A percentile compares a stretch with the other conserved stretches of the same genome.
Evolutionary conservation across 179 eudicot genomes (phyloP).

Genomic region (Drosera spatulata): DNA sequence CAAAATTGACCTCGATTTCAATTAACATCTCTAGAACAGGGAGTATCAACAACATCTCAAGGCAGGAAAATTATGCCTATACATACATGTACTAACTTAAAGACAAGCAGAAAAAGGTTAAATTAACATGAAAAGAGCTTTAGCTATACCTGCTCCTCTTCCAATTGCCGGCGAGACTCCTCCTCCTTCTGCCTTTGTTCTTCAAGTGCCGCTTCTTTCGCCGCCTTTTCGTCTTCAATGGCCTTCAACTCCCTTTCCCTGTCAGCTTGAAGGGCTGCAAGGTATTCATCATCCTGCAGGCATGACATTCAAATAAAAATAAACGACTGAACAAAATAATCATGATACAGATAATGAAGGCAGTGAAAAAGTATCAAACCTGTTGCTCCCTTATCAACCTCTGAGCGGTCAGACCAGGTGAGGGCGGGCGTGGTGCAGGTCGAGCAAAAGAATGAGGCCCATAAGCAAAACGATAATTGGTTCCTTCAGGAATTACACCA

Average conservation of each 20-base stretch:
- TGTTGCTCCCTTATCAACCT: conserved; percentile 79
- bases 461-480: conserved; percentile 39
- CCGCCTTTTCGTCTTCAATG: conserved; percentile 56
- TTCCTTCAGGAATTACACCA: conserved; percentile 75
- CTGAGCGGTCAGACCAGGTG: conserved; percentile 81
- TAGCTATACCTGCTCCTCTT: conserved; percentile 63
- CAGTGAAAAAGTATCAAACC: conserved; percentile 24
- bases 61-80: no score
- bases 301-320: conserved; percentile 1
- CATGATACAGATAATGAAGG: neutral
- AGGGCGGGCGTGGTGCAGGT: conserved; percentile 68
- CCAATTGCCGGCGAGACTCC: conserved; percentile 40
- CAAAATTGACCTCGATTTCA: no score
- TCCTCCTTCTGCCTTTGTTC: conserved; percentile 64
- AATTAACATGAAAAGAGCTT: neutral
- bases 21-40: no score
- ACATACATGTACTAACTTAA: neutral
- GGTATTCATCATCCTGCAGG: conserved; percentile 85
- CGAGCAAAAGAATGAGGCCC: conserved; percentile 36
- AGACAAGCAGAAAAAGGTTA: neutral
- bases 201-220: conserved; percentile 57
- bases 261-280: conserved; percentile 94
- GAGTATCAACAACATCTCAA: no score
- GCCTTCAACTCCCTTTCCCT: conserved; percentile 75
- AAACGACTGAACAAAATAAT: neutral